A percentile compares a stretch with the other conserved stretches of the same genome.
These are phyloP conservation scores for Parsonsia alboflavescens DNA, from an alignment of 257 asterid species.

Conservation along the genomic window DNA sequence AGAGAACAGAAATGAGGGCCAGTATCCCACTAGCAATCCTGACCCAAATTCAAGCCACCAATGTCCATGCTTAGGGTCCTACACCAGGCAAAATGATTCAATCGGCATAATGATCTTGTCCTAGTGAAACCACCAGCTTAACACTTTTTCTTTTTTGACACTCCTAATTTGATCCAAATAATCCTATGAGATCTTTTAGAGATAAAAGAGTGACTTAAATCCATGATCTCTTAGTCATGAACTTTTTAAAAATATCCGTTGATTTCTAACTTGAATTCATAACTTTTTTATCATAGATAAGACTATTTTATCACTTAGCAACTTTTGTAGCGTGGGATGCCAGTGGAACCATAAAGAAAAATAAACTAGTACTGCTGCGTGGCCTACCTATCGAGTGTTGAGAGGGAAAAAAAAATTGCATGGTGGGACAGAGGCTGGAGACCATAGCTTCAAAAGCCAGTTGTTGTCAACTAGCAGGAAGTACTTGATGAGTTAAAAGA, in stretches of 20 bases:
- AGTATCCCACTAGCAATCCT: conserved; percentile 78
- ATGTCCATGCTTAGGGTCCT: conserved; percentile 97
- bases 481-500: conserved; percentile 12
- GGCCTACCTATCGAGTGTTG: background rate
- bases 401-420: background rate
- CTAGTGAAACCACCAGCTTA: no score
- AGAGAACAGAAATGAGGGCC: conserved; percentile 75
- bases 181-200: no score
- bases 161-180: no score
- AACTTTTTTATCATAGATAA: no score
- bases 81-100: background rate
- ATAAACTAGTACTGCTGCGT: background rate
- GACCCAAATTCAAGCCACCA: conserved; percentile 95
- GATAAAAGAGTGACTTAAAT: no score
- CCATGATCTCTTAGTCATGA: no score
- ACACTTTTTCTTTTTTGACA: no score
- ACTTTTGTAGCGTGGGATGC: no score
- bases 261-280: no score
- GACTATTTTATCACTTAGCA: no score
- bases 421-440: background rate
- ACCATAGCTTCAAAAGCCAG: conserved; percentile 23
- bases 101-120: background rate
- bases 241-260: no score
- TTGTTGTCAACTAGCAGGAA: conserved; percentile 27
- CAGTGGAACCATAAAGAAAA: no score